Evolutionary conservation across 2,329 filamentous ascomycete genomes (phyloP).

Genomic region (Hypoxylon sp.): DNA sequence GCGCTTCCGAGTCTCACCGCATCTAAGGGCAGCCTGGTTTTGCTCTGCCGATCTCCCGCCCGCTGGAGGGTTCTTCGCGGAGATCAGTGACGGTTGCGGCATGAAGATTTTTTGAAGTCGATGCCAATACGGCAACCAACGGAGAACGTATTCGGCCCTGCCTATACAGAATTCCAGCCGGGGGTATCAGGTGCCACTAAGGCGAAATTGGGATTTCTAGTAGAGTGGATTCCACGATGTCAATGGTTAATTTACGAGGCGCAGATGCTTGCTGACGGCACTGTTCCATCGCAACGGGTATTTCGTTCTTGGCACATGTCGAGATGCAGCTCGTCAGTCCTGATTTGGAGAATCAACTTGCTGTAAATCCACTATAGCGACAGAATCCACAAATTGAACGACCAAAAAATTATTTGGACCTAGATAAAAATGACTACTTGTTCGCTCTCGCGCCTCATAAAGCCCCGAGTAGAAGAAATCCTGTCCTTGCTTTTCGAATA

Average conservation of each 20-base stretch:
- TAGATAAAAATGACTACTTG: conserved; percentile 19
- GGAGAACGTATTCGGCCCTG: conserved; percentile 21
- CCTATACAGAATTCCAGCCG: conserved; percentile 23
- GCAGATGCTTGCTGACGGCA: conserved; percentile 47
- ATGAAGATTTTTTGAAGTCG: conserved; percentile 31
- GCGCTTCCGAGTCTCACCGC: conserved; percentile 38
- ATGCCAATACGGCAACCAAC: conserved; percentile 23
- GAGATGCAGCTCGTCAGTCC: conserved; percentile 22
- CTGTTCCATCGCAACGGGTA: conserved; percentile 39
- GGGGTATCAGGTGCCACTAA: conserved; percentile 25
- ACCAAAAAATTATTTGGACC: conserved; percentile 6
- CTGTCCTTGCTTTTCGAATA: not conserved
- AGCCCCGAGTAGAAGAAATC: not conserved
- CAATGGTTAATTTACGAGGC: conserved; percentile 50
- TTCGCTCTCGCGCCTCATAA: conserved; percentile 3
- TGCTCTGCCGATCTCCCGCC: conserved; percentile 45
- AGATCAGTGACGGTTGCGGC: conserved; percentile 25
- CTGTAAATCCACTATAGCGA: conserved; percentile 25
- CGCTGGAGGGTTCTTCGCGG: conserved; percentile 27
- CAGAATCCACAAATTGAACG: conserved; percentile 12
- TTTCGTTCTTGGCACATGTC: conserved; percentile 33
- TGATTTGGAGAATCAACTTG: conserved; percentile 23
- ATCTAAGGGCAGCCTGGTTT: conserved; percentile 36
- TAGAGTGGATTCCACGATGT: conserved; percentile 29
- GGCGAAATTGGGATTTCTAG: conserved; percentile 32